Base-by-base conservation (phyloP, 2,329 filamentous ascomycete genomes). In the Neurospora sp. region DNA sequence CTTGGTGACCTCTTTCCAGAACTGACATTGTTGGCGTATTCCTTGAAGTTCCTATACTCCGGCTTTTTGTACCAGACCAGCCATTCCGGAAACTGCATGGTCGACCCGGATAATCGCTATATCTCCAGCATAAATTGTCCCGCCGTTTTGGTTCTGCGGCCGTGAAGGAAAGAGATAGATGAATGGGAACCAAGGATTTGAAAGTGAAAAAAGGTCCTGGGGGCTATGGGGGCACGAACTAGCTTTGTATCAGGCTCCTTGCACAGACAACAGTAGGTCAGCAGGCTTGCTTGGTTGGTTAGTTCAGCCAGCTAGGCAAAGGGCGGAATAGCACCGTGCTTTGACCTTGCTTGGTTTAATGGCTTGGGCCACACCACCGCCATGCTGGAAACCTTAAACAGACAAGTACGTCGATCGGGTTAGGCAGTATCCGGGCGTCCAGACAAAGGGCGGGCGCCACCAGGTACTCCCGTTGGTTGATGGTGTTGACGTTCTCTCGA, bases 11-110 rank as follows among this genome's bases (percentile, higher is more conserved):
- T 80, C 46, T 66, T 73, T 5, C 81, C 81, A 8, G 76, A 73
- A 71, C 77, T 75, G 70, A 82, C 72, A 39, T 75, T 77, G 40
- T 74, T 77, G 33, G 82, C 80, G 72, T 83, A 84, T 71, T 83
- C 79, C 62, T 79, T 81, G 74, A 84, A 81, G 71, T 84, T 82
- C 33, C 82, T 78, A 74, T 83, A 84, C 70, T 83, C 82, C 2
- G 82, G 83, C 74, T 83, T 84, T 77, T 83, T 83, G 75, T 84
- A 84, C 83, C 82, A 84, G 66, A 75, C 70, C 71, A 83, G 73
- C 81, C 81, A 84, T n/a, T 73, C 71, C 0, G 77, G 78, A 38
- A 76, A 41, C 46, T 65, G 52, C 77, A 79, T 79, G 62, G 43
- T 73, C 38, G 43, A 6, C 3, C n/a, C 28, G 28, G 57, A 23